Conservation (phyloP, 179 eudicot species). For the Heliamphora pulchella region DNA sequence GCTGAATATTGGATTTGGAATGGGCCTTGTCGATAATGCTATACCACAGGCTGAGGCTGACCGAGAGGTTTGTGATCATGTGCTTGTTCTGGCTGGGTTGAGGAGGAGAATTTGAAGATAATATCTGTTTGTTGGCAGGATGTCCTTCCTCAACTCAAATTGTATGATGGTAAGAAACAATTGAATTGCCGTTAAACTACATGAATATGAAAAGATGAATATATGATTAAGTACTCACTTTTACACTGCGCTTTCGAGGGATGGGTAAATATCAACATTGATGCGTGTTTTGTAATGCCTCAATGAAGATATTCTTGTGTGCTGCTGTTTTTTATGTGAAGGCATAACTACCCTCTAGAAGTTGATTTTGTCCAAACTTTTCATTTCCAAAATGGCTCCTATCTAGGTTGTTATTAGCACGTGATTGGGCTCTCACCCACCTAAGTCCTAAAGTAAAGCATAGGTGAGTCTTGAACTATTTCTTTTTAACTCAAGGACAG, state of each 20-base stretch:
- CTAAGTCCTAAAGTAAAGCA: neutral
- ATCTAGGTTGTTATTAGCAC: neutral
- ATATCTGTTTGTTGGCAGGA: conserved; percentile 92
- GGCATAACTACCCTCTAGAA: neutral
- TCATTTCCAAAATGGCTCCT: neutral
- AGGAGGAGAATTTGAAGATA: conserved; percentile 81
- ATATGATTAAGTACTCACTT: neutral
- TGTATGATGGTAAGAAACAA: conserved; percentile 61
- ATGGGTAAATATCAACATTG: too few species aligned
- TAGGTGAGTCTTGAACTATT: too few species aligned
- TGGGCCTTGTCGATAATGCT: conserved; percentile 94
- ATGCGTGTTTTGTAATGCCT: too few species aligned
- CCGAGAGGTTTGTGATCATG: conserved; percentile 73
- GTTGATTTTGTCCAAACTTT: conserved; percentile 1
- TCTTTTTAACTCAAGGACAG: too few species aligned
- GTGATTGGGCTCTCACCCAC: neutral
- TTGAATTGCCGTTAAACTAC: neutral
- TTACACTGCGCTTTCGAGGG: neutral
- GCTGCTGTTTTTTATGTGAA: too few species aligned
- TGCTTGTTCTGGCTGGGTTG: conserved; percentile 78
- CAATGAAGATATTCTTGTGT: too few species aligned
- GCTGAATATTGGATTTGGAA: conserved; percentile 84
- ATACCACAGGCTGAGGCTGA: conserved; percentile 87
- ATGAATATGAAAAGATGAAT: conserved; percentile 11
- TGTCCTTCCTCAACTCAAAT: conserved; percentile 65